Evolutionary conservation across 768 basidiomycete species (phyloP).

Genomic region (Boletales sp.): DNA sequence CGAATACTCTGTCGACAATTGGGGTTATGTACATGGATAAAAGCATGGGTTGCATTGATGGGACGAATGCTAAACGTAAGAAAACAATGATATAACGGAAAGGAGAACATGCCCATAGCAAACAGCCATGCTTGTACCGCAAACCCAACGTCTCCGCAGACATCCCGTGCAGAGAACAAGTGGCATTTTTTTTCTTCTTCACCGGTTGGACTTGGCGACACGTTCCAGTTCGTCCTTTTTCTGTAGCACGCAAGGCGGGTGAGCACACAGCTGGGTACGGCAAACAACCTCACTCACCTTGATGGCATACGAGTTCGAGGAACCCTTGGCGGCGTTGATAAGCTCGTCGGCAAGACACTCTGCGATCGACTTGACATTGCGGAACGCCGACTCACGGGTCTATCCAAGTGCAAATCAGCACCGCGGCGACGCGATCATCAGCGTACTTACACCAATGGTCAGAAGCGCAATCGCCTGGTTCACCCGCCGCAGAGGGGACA

Average conservation of each 20-base stretch:
- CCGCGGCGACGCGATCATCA: too few relatives aligned
- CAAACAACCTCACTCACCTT: constrained; percentile 53
- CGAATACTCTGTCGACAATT: not conserved
- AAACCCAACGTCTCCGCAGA: constrained; percentile 7
- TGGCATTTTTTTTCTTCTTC: constrained; percentile 38
- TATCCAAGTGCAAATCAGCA: constrained; percentile 26
- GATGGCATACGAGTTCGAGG: constrained; percentile 99
- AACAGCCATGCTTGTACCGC: constrained; percentile 22
- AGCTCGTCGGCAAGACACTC: constrained; percentile 99
- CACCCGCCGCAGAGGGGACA: constrained; percentile 95
- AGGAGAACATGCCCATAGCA: constrained; percentile 13
- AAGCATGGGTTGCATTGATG: constrained; percentile 27
- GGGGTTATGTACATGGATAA: constrained; percentile 19
- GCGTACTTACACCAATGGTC: constrained; percentile 81
- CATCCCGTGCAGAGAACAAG: not conserved
- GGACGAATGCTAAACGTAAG: constrained; percentile 7
- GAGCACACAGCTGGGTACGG: not conserved
- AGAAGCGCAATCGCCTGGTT: constrained; percentile 96
- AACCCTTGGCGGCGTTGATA: constrained; percentile 99
- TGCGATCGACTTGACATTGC: constrained; percentile 98
- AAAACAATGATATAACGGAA: constrained; percentile 5
- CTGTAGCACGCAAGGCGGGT: constrained; percentile 34
- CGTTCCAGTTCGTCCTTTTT: constrained; percentile 99
- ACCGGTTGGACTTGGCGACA: constrained; percentile 99
- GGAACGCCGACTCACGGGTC: constrained; percentile 99